Percentiles rank a stretch among this genome's conserved stretches.
Evolutionary conservation across 1,284 basidiomycete genomes (phyloP).

Genomic region (Golubevia sp.): DNA sequence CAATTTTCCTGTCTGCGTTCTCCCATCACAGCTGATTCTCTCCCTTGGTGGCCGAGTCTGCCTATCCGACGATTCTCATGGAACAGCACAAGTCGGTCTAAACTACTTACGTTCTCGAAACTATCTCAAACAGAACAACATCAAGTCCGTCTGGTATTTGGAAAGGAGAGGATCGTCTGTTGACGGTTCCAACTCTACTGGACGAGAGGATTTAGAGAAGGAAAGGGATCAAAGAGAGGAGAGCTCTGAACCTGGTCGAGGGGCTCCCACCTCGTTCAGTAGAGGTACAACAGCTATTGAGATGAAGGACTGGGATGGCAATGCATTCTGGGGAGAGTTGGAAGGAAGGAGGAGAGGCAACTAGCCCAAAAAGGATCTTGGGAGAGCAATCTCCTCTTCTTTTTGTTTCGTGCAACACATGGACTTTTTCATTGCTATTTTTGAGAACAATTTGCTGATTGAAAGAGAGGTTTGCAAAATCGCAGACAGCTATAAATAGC

Average conservation of each 20-base stretch:
- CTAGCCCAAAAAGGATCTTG: background rate
- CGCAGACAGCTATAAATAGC: too few species aligned
- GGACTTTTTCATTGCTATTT: too few species aligned
- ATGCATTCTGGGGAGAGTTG: background rate
- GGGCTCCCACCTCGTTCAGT: background rate
- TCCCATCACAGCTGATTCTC: constrained; percentile 70
- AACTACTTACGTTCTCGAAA: constrained; percentile 75
- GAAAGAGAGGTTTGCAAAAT: too few species aligned
- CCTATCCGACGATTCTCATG: constrained; percentile 95
- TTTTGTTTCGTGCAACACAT: background rate
- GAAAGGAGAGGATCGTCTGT: constrained; percentile 12
- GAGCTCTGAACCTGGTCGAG: background rate
- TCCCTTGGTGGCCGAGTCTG: constrained; percentile 74
- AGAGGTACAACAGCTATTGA: background rate
- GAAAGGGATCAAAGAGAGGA: background rate
- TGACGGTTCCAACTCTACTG: background rate
- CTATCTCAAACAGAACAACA: constrained; percentile 72
- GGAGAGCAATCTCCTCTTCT: background rate
- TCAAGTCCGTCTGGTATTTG: constrained; percentile 75
- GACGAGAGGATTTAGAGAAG: background rate
- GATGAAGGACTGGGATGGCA: background rate
- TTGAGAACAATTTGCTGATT: too few species aligned
- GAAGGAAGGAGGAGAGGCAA: constrained; percentile 1
- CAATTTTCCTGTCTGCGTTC: constrained; percentile 7
- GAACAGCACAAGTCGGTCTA: constrained; percentile 81